Percentiles rank a stretch among this genome's conserved stretches.
Evolutionary conservation across 495 filamentous ascomycete genomes (phyloP).

Genomic region (Xylaria cubensis): DNA sequence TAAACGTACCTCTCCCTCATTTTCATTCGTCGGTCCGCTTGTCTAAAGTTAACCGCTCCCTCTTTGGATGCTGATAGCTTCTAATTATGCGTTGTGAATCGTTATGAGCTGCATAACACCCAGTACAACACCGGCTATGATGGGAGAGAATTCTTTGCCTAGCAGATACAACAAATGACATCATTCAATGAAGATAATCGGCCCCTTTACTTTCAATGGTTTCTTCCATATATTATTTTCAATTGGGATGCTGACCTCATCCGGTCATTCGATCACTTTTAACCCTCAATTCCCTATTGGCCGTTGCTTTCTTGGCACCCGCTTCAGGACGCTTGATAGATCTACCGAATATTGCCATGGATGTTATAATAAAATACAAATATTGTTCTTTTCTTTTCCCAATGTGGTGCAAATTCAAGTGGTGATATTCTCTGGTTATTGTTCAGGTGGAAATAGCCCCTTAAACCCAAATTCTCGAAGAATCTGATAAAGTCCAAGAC

Average conservation of each 20-base stretch:
- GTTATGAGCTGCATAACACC: neutral
- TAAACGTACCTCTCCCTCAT: neutral
- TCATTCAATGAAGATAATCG: neutral
- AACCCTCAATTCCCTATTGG: constrained; percentile 18
- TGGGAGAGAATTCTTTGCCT: neutral
- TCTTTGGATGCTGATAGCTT: neutral
- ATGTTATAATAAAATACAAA: neutral
- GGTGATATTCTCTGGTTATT: neutral
- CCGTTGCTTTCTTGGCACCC: neutral
- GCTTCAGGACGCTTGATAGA: neutral
- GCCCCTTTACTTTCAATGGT: neutral
- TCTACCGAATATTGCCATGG: neutral
- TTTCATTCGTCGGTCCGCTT: neutral
- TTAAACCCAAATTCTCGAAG: neutral
- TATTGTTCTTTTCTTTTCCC: neutral
- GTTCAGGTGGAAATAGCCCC: neutral
- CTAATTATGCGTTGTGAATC: neutral
- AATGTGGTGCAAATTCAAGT: neutral
- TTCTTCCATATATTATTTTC: constrained; percentile 10
- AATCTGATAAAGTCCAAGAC: neutral
- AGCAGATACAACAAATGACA: constrained; percentile 4
- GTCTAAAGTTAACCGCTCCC: neutral
- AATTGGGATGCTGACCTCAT: constrained; percentile 3
- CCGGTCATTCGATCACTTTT: neutral
- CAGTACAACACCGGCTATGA: neutral